Evolutionary conservation across 2,329 filamentous ascomycete species (phyloP).

Genomic region (Stromatinia cepivora): DNA sequence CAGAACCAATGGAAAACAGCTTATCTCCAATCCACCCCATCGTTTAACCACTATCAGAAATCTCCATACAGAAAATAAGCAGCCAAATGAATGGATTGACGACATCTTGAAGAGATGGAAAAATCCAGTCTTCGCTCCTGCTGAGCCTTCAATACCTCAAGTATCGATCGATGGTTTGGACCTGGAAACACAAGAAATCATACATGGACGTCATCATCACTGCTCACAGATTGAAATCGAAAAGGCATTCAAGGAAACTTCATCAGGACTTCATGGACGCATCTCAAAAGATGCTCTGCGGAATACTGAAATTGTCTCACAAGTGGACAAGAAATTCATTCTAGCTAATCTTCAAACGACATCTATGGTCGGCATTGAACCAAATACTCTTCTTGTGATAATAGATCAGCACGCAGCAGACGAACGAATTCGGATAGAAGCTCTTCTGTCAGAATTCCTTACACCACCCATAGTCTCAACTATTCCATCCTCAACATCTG

Average conservation of each 20-base stretch:
- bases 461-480: constrained; percentile 28
- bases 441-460: constrained; percentile 62
- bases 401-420: constrained; percentile 95
- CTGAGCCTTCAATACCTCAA: constrained; percentile 49
- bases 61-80: constrained; percentile 35
- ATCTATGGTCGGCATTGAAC: constrained; percentile 13
- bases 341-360: constrained; percentile 53
- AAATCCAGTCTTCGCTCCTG: constrained; percentile 70
- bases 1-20: background rate
- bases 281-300: constrained; percentile 64
- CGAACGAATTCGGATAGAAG: constrained; percentile 79
- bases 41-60: background rate
- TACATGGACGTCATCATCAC: constrained; percentile 32
- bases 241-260: constrained; percentile 34
- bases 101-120: constrained; percentile 65
- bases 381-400: constrained; percentile 59
- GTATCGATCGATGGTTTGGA: constrained; percentile 41
- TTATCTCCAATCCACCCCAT: background rate
- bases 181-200: constrained; percentile 28
- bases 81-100: constrained; percentile 55
- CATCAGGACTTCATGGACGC: constrained; percentile 43
- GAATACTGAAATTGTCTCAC: constrained; percentile 67
- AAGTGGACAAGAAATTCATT: constrained; percentile 91
- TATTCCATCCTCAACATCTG: constrained; percentile 27
- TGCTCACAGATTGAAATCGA: constrained; percentile 39